Base-by-base conservation (phyloP, 1,284 basidiomycete genomes). In the Cryptococcus hybrid region DNA sequence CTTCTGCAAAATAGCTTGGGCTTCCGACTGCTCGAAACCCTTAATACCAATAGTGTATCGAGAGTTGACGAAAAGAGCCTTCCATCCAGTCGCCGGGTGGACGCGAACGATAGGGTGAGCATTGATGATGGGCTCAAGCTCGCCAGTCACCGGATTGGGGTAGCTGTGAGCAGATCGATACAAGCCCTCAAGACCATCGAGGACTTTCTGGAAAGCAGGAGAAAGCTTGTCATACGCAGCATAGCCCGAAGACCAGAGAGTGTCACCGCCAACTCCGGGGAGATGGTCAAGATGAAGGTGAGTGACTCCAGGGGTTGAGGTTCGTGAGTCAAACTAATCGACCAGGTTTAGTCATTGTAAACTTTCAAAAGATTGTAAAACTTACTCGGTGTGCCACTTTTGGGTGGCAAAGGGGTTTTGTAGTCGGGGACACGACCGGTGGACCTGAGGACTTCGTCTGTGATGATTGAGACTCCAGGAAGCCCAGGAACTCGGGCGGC, bases 41-140 rank as follows among this genome's bases (percentile, higher is more conserved):
- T 62, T 55, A 38, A 65, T 65, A 30, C 64, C 57, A 40, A 63
- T 45, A 1, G 64, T 64, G 49, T 56, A 59, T 18, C 59, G 13
- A 8, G 54, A 84, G 70, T 88, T 88, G 64, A 88, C 85, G 40
- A 62, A 65, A 11, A 64, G 52, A 34, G 51, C 83, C 81, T 89
- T 88, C 85, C 85, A 88, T n/a, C 87, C 87, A 0, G 88, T 89
- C 2, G 80, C 83, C 6, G 87, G 58, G 50, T 62, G 55, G n/a
- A 58, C 60, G n/a, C 67, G 56, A 11, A 64, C 57, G 3, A 70
- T 53, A n/a, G 67, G 88, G 69, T 89, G 85, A 13, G 88, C 86
- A 43, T 86, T 84, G 56, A 88, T 84, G 50, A 88, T 61, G 15
- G 73, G 38, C 84, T 86, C 67, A 86, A 86, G 43, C 84, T 34